Evolutionary conservation across 2,329 filamentous ascomycete genomes (phyloP).

Genomic region (Karstenula rhodostoma): DNA sequence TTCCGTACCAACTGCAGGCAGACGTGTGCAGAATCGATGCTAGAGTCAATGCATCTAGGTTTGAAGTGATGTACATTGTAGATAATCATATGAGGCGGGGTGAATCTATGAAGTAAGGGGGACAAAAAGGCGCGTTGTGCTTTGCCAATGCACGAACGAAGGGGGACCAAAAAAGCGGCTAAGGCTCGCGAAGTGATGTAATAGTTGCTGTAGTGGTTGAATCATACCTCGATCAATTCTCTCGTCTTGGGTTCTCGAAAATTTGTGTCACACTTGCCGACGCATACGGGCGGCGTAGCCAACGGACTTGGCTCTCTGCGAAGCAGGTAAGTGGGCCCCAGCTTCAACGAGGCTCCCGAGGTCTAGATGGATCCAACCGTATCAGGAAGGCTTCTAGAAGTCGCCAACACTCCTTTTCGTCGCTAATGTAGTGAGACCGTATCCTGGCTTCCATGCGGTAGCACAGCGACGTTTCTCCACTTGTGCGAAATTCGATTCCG

Average conservation of each 20-base stretch:
- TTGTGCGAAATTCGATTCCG: not conserved
- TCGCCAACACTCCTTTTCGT: not conserved
- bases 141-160: too few species aligned
- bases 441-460: not conserved
- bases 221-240: not conserved
- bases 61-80: not conserved
- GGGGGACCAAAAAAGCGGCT: too few species aligned
- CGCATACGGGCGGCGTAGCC: not conserved
- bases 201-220: not conserved
- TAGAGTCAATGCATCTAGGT: not conserved
- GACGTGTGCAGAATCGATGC: not conserved
- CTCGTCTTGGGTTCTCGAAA: not conserved
- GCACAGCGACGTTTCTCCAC: constrained; percentile 8
- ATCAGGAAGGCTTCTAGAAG: constrained; percentile 6
- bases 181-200: not conserved
- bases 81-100: too few species aligned
- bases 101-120: too few species aligned
- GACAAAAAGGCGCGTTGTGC: too few species aligned
- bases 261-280: not conserved
- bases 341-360: not conserved
- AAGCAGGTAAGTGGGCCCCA: not conserved
- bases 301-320: not conserved
- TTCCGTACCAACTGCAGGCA: not conserved
- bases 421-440: not conserved
- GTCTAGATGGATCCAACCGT: not conserved